Base-by-base conservation (phyloP, 78 protist genomes). In the Speleostelium caveatum region DNA sequence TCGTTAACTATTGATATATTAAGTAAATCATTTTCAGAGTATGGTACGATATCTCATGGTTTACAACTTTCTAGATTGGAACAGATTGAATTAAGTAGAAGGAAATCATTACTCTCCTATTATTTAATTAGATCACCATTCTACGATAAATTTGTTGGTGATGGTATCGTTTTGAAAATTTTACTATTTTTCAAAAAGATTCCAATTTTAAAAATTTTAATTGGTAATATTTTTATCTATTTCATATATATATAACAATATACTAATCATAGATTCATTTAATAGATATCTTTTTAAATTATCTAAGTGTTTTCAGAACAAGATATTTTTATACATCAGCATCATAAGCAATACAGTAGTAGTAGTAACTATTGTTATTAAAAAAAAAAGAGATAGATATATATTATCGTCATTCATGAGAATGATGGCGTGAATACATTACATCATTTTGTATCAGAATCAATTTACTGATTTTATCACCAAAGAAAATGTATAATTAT, bases 271-370 rank as follows among this genome's bases (percentile, higher is more conserved):
- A 71, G 26, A 14, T 74, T n/a, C n/a, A n/a, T n/a, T n/a, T n/a
- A n/a, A n/a, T n/a, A 74, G 85, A 56, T 53, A 53, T 53, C 22
- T 69, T 83, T 39, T 28, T 83, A 16, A 83, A 69, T 49, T 83
- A 83, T 59, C 51, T 83, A 30, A 67, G 38, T 42, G 91, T 39
- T 14, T 69, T 35, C 16, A 83, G 79, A 69, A 83, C 91, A 17
- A 83, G 91, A 83, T 83, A 83, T 33, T 83, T 83, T 51, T 83
- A 83, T 45, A 83, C 91, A 8, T 67, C 91, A 35, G 79, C 91
- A 45, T 83, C 91, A 32, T 83, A 83, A 83, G 21, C 0, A 28
- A 51, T 19, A 2, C 0, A 51, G 17, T 2, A 51, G 17, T 21
- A 51, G 17, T 14, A 59, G 12, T 28, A 59, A 59, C n/a, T n/a